Base-by-base conservation (phyloP, 768 basidiomycete species). In the Pleurotus djamor region DNA sequence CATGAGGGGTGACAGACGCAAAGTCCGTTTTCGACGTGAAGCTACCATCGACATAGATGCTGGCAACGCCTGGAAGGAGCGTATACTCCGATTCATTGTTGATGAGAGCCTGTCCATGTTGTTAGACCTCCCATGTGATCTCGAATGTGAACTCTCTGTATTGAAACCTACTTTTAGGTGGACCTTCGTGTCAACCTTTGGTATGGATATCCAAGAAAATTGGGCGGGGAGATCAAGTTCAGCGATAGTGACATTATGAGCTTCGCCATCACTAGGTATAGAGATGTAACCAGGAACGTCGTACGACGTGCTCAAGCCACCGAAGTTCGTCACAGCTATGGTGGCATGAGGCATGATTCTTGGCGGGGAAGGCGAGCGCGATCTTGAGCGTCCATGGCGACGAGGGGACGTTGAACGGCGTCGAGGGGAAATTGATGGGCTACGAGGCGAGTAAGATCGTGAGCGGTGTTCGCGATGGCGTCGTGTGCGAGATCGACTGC, bases 31-130 rank as follows among this genome's bases (percentile, higher is more conserved):
- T 65, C 16, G 76, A 71, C 6, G 74, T 76, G 64, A 78, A 78
- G 59, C 72, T 75, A 6, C 77, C 76, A 56, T 79, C 74, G 2
- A 79, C 74, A 57, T 76, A 78, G 33, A 79, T 67, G 52, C 69
- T 77, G 0, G 73, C 74, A 0, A 56, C 62, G 0, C 78, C 78
- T 2, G 58, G 61, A 12, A 78, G 63, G 6, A 79, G 64, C 0
- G 74, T 70, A 50, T 73, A 78, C 38, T 77, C 72, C 0, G 76
- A 77, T 1, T 69, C 67, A 59, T 79, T 79, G 54, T 67, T 70
- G n/a, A 56, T 28, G 9, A 37, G 37, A n/a, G 38, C 54, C 54
- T 55, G 10, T 32, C 8, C 7, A 43, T 2, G 3, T 32, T 13
- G 5, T 37, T n/a, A 36, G 34, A 16, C 45, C 7, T 33, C 5